Conservation (phyloP, 2,329 filamentous ascomycete species). For the Fonsecaea multimorphosa region DNA sequence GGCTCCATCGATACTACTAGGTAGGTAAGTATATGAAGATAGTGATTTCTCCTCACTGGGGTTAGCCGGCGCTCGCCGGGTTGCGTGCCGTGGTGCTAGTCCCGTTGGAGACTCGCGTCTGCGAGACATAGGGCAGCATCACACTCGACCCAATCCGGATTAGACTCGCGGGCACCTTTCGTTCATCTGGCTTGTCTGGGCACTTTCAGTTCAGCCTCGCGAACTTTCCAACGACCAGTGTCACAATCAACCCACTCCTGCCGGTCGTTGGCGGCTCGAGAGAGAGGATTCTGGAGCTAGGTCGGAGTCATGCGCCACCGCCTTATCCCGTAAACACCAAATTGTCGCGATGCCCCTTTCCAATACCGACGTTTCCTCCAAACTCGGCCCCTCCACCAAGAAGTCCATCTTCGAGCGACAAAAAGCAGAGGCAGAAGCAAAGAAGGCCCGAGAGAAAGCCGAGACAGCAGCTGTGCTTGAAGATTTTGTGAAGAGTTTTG, state of each 20-base stretch:
- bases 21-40: too few relatives aligned
- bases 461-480: constrained; percentile 87
- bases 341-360: neutral
- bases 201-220: neutral
- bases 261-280: neutral
- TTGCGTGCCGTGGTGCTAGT: too few relatives aligned
- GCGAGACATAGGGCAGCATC: too few relatives aligned
- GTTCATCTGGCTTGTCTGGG: too few relatives aligned
- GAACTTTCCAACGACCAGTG: neutral
- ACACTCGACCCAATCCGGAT: too few relatives aligned
- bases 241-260: neutral
- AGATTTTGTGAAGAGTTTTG: constrained; percentile 79
- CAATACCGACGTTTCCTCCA: constrained; percentile 50
- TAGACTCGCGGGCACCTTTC: too few relatives aligned
- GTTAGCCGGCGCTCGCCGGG: too few relatives aligned
- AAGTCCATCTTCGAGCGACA: constrained; percentile 88
- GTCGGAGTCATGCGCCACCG: neutral
- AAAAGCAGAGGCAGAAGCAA: constrained; percentile 87
- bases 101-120: too few relatives aligned
- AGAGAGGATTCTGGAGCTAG: neutral
- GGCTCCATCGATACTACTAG: too few relatives aligned
- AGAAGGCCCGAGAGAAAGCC: constrained; percentile 79
- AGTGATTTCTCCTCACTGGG: too few relatives aligned
- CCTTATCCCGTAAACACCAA: neutral
- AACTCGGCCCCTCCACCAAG: constrained; percentile 75